Evolutionary conservation across 768 basidiomycete genomes (phyloP).

Genomic region (Cystobasidium onofrii): DNA sequence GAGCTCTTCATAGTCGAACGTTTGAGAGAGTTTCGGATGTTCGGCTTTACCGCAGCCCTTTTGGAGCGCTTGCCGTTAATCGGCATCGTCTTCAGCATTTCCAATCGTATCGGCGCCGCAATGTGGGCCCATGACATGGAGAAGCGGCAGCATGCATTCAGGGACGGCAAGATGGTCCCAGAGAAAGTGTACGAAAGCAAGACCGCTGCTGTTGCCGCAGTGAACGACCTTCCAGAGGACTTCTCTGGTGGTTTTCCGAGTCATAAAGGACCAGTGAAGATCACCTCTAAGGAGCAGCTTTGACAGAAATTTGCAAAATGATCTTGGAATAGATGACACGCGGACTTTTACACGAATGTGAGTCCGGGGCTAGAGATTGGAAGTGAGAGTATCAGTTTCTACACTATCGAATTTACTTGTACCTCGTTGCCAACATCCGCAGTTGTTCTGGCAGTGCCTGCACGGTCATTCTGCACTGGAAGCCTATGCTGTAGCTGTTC

Average conservation of each 20-base stretch:
- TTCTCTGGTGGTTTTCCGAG: constrained; percentile 37
- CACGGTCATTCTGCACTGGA: too few species aligned
- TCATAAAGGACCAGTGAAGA: constrained; percentile 34
- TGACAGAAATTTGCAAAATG: too few species aligned
- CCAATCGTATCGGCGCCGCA: constrained; percentile 48
- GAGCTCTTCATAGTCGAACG: constrained; percentile 42
- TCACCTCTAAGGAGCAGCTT: background rate
- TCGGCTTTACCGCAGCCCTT: constrained; percentile 48
- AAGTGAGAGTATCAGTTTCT: too few species aligned
- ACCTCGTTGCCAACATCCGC: too few species aligned
- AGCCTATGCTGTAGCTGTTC: too few species aligned
- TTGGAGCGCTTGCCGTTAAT: constrained; percentile 48
- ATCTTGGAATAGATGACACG: too few species aligned
- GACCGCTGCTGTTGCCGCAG: constrained; percentile 32
- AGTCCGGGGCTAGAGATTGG: too few species aligned
- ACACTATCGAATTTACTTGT: too few species aligned
- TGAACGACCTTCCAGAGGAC: constrained; percentile 36
- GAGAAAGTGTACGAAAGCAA: constrained; percentile 37
- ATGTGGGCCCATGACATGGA: constrained; percentile 39
- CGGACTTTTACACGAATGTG: too few species aligned
- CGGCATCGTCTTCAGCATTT: constrained; percentile 47
- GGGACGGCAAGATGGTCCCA: constrained; percentile 29
- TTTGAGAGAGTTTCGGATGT: constrained; percentile 42
- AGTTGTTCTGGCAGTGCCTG: too few species aligned
- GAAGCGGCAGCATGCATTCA: constrained; percentile 40